Base-by-base conservation (phyloP, 2,329 filamentous ascomycete genomes). In the Trichoderma citrinoviride region DNA sequence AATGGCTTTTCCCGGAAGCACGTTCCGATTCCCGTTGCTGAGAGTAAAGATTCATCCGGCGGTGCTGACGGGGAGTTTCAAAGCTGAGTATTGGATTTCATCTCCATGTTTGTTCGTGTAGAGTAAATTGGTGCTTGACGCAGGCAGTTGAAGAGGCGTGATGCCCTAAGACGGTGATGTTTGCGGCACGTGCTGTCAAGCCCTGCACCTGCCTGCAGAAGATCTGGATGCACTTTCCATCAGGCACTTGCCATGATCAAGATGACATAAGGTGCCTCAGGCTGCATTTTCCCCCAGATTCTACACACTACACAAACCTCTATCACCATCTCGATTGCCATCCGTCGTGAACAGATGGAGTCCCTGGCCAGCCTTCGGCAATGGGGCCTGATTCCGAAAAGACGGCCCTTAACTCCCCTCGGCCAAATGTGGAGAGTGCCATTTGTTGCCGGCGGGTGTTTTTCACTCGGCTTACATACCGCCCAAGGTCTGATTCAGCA, bases 11-110 rank as follows among this genome's bases (percentile, higher is more conserved):
- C 49, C 60, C 60, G 60, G 57, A 25, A 46, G 19, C 23, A n/a
- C 40, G 23, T 43, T 46, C 60, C 49, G 44, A 23, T 29, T 49
- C 25, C n/a, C 25, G 33, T 4, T 37, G 33, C 56, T 43, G 46
- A 37, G 49, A 53, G 41, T 43, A n/a, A 54, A 62, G 25, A 23
- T 61, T 61, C 58, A 61, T 61, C 60, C 60, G 60, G 60, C 25
- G 7, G 49, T n/a, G 19, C 49, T 15, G 29, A 15, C 57, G 46
- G 40, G 49, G 58, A 61, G 58, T 33, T 52, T 43, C 8, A 7
- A 27, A 43, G 21, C 7, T 7, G 15, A 27, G n/a, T n/a, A n/a
- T n/a, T n/a, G n/a, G n/a, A n/a, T n/a, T n/a, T 27, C 29, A 23
- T 17, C 19, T 52, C n/a, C 25, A 29, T n/a, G 5, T 3, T 19